Evolutionary conservation across 2,329 filamentous ascomycete genomes (phyloP), one percentile per base, ranked within the genome.

Genomic region (Paraphaeosphaeria sporulosa): DNA sequence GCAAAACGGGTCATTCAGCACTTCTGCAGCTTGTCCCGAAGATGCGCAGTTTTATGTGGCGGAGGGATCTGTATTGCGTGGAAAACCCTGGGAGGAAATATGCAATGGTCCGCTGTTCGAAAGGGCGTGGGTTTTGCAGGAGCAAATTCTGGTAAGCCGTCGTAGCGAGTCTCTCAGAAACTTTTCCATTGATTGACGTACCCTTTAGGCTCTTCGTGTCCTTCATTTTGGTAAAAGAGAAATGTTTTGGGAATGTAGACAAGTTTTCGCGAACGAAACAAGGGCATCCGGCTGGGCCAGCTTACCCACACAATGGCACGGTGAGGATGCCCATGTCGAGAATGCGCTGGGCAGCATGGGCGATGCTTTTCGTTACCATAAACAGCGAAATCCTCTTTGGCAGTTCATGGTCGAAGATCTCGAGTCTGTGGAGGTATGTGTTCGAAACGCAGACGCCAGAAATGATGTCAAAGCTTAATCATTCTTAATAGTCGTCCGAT

Each of bases 231-330:
- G 32, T 8, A 54, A 10, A 8, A 36, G 38, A 21, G 30, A 32
- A 36, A 27, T 54, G 32, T 54, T 54, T 19, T 54, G 32, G 50
- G 50, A 54, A 25, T 54, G 38, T 34, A 54, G 43, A 23, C 34
- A 54, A 23, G 19, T 38, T 21, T 23, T 42, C 43, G 50, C 32
- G 21, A 54, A 54, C 32, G 38, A 54, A 32, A 32, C 17, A 21
- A 36, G 48, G 48, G 4, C 48, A n/a, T 40, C 13, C 8, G 36
- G 48, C 10, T 32, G 32, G 48, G 17, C 48, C 17, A n/a, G 25
- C 25, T 27, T 27, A 27, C 25, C 25, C 25, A 27, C 25, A 27
- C 25, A 27, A 6, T 27, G 25, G 3, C 25, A 32, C 8, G n/a
- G n/a, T 15, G 36, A 40, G 4, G 36, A 40, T 40, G 8, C 17